These are phyloP conservation scores for Cladosporium sp. DNA, from an alignment of 2,329 filamentous ascomycete genomes.

Conservation along the genomic window DNA sequence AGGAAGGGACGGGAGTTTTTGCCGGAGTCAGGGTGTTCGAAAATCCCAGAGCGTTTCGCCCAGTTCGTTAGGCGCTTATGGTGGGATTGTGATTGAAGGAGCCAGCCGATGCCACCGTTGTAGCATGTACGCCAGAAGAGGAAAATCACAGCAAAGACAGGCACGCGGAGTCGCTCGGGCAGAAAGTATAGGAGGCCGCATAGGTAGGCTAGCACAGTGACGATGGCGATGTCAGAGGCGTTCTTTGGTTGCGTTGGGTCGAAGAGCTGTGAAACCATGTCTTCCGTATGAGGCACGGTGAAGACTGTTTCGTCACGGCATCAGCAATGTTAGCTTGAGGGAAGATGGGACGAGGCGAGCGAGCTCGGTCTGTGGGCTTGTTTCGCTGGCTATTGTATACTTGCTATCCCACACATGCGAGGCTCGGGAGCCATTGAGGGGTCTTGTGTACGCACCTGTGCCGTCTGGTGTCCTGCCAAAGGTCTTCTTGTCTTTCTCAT, in stretches of 20 bases:
- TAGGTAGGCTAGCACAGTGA: slow-evolving; percentile 72
- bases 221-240: slow-evolving; percentile 74
- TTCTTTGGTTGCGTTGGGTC: slow-evolving; percentile 96
- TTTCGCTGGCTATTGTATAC: slow-evolving; percentile 10
- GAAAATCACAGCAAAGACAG: slow-evolving; percentile 78
- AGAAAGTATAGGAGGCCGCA: slow-evolving; percentile 70
- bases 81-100: slow-evolving; percentile 85
- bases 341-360: neutral
- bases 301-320: slow-evolving; percentile 62
- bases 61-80: slow-evolving; percentile 80
- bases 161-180: slow-evolving; percentile 64
- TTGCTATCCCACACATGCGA: slow-evolving; percentile 7
- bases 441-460: slow-evolving; percentile 61
- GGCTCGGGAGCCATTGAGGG: neutral
- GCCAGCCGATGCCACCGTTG: slow-evolving; percentile 87
- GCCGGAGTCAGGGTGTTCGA: slow-evolving; percentile 76
- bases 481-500: slow-evolving; percentile 65
- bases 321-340: slow-evolving; percentile 20
- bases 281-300: slow-evolving; percentile 89
- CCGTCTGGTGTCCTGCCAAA: slow-evolving; percentile 89
- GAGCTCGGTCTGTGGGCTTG: slow-evolving; percentile 1
- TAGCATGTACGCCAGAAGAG: slow-evolving; percentile 90
- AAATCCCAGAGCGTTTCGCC: slow-evolving; percentile 81
- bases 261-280: slow-evolving; percentile 97
- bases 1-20: slow-evolving; percentile 78